These are phyloP conservation scores for Curvularia hawaiiensis DNA, from an alignment of 2,329 filamentous ascomycete genomes.

Conservation along the genomic window DNA sequence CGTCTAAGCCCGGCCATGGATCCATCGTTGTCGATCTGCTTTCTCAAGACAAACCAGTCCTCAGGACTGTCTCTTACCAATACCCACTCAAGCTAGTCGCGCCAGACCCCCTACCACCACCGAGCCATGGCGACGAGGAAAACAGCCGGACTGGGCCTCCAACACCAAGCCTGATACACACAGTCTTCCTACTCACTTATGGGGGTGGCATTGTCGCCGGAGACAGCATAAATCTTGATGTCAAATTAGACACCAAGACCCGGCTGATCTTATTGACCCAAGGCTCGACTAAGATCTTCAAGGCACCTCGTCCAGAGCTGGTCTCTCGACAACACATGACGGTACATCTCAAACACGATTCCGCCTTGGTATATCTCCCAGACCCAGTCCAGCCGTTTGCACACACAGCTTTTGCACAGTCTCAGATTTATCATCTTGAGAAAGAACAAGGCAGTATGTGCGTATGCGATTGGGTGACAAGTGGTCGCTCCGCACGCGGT, in stretches of 20 bases:
- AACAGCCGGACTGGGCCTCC: background rate
- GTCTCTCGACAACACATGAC: slow-evolving; percentile 57
- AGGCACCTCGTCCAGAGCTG: slow-evolving; percentile 62
- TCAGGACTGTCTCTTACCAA: slow-evolving; percentile 81
- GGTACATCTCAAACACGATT: slow-evolving; percentile 54
- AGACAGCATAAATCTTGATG: slow-evolving; percentile 75
- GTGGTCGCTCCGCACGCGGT: slow-evolving; percentile 81
- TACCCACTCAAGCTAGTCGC: slow-evolving; percentile 95
- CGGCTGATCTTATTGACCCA: slow-evolving; percentile 67
- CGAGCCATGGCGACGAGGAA: slow-evolving; percentile 42
- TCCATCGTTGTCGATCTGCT: slow-evolving; percentile 74
- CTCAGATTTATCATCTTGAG: slow-evolving; percentile 71
- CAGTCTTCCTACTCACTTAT: slow-evolving; percentile 91
- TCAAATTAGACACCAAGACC: slow-evolving; percentile 68
- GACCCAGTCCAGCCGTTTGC: slow-evolving; percentile 94
- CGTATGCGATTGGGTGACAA: slow-evolving; percentile 91
- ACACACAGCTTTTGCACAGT: slow-evolving; percentile 81
- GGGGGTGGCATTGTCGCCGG: slow-evolving; percentile 91
- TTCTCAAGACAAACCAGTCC: slow-evolving; percentile 71
- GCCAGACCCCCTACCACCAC: slow-evolving; percentile 68
- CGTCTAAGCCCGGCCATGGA: slow-evolving; percentile 78
- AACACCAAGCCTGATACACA: slow-evolving; percentile 61
- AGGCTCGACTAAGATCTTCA: slow-evolving; percentile 96
- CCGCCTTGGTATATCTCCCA: slow-evolving; percentile 71
- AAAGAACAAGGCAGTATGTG: slow-evolving; percentile 66